phyloP scores from a whole-genome alignment of 495 filamentous ascomycete species.

The Tuber umbilicatum region DNA sequence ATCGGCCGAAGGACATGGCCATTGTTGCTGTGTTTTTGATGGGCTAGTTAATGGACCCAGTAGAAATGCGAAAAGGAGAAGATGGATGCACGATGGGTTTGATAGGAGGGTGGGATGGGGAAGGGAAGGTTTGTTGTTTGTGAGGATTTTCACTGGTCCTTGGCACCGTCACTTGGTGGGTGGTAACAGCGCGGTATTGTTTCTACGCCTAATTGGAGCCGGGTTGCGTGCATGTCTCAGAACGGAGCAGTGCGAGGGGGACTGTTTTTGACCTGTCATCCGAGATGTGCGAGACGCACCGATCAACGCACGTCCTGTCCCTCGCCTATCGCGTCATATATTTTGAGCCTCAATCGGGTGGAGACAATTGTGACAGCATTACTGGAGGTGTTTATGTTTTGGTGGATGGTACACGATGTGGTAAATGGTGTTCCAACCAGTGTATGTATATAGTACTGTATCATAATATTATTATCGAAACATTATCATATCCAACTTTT shows the following conservation, averaged over 20 bases:
- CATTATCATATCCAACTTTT: too few relatives aligned
- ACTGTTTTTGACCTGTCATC: background rate
- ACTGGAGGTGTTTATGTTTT: too few relatives aligned
- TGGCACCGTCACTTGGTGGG: background rate
- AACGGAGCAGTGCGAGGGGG: background rate
- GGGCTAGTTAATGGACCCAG: background rate
- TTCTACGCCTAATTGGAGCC: background rate
- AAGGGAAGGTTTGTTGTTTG: conserved; percentile 2
- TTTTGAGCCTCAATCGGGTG: conserved; percentile 1
- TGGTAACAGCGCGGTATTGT: background rate
- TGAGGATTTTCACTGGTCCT: background rate
- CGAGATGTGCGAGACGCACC: background rate
- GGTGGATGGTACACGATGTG: too few relatives aligned
- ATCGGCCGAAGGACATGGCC: background rate
- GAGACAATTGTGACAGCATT: too few relatives aligned
- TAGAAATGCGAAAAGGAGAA: background rate
- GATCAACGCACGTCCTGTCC: background rate
- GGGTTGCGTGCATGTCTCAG: conserved; percentile 5
- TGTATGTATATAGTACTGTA: too few relatives aligned
- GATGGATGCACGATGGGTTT: conserved; percentile 1
- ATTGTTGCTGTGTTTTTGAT: conserved; percentile 1
- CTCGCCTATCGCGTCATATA: background rate
- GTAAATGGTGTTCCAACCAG: too few relatives aligned
- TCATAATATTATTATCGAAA: too few relatives aligned
- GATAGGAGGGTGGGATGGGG: background rate